A percentile compares a stretch with the other conserved stretches of the same genome.
Conservation (phyloP, 768 basidiomycete species). For the Paxillus ammoniavirescens region DNA sequence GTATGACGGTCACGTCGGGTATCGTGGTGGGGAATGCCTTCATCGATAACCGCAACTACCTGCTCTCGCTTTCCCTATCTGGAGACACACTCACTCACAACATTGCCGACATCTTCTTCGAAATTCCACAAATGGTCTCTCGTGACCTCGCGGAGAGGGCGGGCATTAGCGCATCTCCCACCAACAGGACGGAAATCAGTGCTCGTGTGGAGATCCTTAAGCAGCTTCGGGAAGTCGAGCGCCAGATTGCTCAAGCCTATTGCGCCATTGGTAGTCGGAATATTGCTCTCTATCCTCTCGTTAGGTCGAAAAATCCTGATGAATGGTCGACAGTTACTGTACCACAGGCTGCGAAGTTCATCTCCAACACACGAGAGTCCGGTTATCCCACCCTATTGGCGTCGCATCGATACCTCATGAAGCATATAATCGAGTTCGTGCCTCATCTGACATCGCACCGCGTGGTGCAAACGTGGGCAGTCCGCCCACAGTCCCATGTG, state of each 20-base stretch:
- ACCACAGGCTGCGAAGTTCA: slow-evolving; percentile 46
- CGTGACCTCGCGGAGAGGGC: slow-evolving; percentile 47
- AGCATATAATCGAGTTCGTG: slow-evolving; percentile 49
- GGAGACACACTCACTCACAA: slow-evolving; percentile 55
- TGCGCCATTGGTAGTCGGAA: slow-evolving; percentile 34
- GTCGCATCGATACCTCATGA: slow-evolving; percentile 67
- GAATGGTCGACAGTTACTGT: slow-evolving; percentile 59
- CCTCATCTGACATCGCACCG: slow-evolving; percentile 47
- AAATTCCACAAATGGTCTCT: slow-evolving; percentile 56
- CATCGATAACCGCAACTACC: slow-evolving; percentile 28
- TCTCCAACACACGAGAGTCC: slow-evolving; percentile 31
- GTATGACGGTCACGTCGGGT: slow-evolving; percentile 20
- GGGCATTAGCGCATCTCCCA: slow-evolving; percentile 34
- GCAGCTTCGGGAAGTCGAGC: slow-evolving; percentile 53
- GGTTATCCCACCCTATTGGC: slow-evolving; percentile 42
- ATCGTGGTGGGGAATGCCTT: slow-evolving; percentile 30
- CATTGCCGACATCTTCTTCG: slow-evolving; percentile 56
- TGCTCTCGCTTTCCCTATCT: slow-evolving; percentile 29
- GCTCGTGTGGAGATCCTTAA: slow-evolving; percentile 68
- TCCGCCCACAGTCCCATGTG: slow-evolving; percentile 63
- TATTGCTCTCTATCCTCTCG: slow-evolving; percentile 37
- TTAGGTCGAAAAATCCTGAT: slow-evolving; percentile 44
- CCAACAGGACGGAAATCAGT: slow-evolving; percentile 37
- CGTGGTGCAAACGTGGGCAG: slow-evolving; percentile 48
- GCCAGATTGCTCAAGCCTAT: slow-evolving; percentile 42